Evolutionary conservation across 805 yeast species (phyloP).

Genomic region (Candida namnaoensis): DNA sequence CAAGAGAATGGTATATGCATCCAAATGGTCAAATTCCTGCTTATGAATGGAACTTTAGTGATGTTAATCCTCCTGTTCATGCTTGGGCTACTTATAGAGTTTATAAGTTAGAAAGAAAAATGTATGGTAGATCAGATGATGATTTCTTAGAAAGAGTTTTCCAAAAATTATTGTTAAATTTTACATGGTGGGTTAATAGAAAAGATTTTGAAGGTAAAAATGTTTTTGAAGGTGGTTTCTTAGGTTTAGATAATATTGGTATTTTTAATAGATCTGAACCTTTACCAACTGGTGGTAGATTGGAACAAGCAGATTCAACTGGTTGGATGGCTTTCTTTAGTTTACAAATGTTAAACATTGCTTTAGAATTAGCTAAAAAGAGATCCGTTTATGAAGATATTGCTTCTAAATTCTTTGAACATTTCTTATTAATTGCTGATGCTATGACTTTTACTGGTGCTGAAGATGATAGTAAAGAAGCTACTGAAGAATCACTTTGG

Average conservation of each 20-base stretch:
- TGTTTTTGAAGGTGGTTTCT: conserved; percentile 89
- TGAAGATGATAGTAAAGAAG: conserved; percentile 26
- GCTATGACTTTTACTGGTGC: conserved; percentile 71
- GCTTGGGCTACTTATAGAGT: conserved; percentile 92
- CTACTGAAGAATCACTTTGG: conserved; percentile 67
- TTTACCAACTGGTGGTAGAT: conserved; percentile 81
- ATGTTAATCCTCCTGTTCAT: conserved; percentile 96
- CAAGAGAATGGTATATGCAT: conserved; percentile 96
- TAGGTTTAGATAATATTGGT: conserved; percentile 90
- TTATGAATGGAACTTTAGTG: conserved; percentile 92
- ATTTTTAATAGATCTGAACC: conserved; percentile 90
- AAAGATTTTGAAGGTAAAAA: conserved; percentile 83
- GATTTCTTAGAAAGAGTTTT: conserved; percentile 86
- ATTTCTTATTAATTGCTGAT: conserved; percentile 83
- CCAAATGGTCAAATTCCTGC: conserved; percentile 98
- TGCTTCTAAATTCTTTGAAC: conserved; percentile 92
- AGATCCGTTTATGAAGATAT: conserved; percentile 86
- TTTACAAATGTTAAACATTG: conserved; percentile 85
- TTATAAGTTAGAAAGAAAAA: conserved; percentile 77
- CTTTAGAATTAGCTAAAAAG: conserved; percentile 80
- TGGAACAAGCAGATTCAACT: conserved; percentile 92
- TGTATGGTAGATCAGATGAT: conserved; percentile 75
- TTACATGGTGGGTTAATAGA: conserved; percentile 97
- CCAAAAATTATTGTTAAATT: conserved; percentile 81
- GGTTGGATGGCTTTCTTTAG: conserved; percentile 97